Percentiles rank a stretch among this genome's conserved stretches.
phyloP scores from a whole-genome alignment of 805 yeast genomes.

The Yarrowia sp. region DNA sequence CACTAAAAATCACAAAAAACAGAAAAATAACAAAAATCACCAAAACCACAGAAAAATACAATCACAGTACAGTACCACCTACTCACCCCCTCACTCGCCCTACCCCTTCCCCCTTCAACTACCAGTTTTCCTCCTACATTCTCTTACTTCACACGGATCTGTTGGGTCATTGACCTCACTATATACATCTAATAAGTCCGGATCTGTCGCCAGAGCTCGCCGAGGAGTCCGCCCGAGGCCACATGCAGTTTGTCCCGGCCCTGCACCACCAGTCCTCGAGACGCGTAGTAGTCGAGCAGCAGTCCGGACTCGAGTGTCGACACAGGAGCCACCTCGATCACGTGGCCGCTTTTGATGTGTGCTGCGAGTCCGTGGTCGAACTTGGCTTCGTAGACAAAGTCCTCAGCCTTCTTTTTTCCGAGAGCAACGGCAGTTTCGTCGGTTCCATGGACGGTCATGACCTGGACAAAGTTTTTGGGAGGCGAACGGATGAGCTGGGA shows the following conservation, averaged over 20 bases:
- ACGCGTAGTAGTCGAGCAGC: constrained; percentile 9
- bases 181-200: constrained; percentile 6
- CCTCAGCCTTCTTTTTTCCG: not conserved
- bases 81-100: too few species aligned
- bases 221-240: not conserved
- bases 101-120: too few species aligned
- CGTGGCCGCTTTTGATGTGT: not conserved
- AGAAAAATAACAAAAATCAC: too few species aligned
- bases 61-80: too few species aligned
- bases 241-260: not conserved
- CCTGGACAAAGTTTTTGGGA: constrained; percentile 13
- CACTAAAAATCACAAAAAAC: too few species aligned
- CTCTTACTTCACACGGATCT: too few species aligned
- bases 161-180: not conserved
- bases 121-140: too few species aligned
- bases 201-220: constrained; percentile 20
- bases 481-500: not conserved
- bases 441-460: not conserved
- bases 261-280: not conserved
- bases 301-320: not conserved
- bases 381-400: constrained; percentile 4
- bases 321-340: not conserved
- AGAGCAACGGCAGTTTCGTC: not conserved
- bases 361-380: not conserved
- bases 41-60: too few species aligned